Evolutionary conservation across 176 grass and related monocot genomes (phyloP), one percentile per base, ranked within the genome.

Genomic region (Leersia perrieri): DNA sequence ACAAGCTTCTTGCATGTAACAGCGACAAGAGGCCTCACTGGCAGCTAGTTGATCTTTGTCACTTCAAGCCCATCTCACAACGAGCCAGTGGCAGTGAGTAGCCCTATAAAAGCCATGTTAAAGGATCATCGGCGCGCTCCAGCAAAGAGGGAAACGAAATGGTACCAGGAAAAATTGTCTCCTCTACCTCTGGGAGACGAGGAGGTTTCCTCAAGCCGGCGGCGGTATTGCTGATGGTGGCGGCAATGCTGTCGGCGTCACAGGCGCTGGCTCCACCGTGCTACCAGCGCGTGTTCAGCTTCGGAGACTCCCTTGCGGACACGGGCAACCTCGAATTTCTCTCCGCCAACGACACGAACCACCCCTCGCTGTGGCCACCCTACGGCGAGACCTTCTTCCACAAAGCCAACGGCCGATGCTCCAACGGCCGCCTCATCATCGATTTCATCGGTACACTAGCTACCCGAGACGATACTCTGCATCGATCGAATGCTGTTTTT

Each of bases 381-480:
- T 91, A 94, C 45, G 91, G 94, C 22, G 81, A 91, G 28, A 94
- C 94, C 31, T 94, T 83, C 89, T 97, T 94, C 61, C 70, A n/a
- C n/a, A n/a, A n/a, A n/a, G 70, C 93, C 74, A 97, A 90, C 61
- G 93, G 93, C 22, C 93, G 93, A 3, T 97, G 82, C 86, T 97
- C 68, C 62, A 63, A 97, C 60, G 94, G 94, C 12, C 85, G 94
- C 28, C 38, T 93, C 45, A 66, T 97, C 30, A 20, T 97, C 33
- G 94, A 97, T 76, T 97, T 97, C 88, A 82, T 93, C 63, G 88
- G 94, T 97, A 75, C 25, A n/a, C n/a, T n/a, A n/a, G 39, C 53
- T 60, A 5, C 35, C 7, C 36, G 30, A 35, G 40, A 20, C 35
- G 7, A 1, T 7, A 3, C 35, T n/a, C n/a, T n/a, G n/a, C n/a